Base-by-base conservation (phyloP, 2,329 filamentous ascomycete genomes). In the Bipolaris victoriae region DNA sequence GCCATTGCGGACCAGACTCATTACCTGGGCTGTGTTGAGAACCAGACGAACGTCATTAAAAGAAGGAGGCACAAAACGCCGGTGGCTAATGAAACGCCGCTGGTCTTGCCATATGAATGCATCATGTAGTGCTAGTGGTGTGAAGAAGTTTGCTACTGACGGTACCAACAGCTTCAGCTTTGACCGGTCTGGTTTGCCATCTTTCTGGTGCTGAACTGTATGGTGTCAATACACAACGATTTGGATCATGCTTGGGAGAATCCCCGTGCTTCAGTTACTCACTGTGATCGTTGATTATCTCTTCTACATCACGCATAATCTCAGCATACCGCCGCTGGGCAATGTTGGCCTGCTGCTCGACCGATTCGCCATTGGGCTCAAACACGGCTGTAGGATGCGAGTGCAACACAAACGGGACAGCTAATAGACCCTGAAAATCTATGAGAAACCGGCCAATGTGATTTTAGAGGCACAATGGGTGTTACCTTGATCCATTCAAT, bases 31-130 rank as follows among this genome's bases (percentile, higher is more conserved):
- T 37, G 95, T 95, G 79, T 99, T 99, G 66, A 99, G 86, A 49
- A 96, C 90, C 22, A 97, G 83, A 2, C 95, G 88, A 57, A 99
- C 88, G 74, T 99, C 95, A 78, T 99, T 99, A 84, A 99, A 99
- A 1, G 91, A 96, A 0, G 95, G 95, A 1, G 94, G 90, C 1
- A 99, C 95, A 73, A 97, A 98, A 59, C 95, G 88, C 22, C 95
- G 85, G 1, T 89, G 92, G 26, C 92, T 96, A 70, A 99, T 99
- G 76, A 89, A 90, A 6, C 95, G 88, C 63, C 88, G 88, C 57
- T 84, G 80, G 75, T 99, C 95, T 77, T 98, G 95, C 77, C 91
- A 94, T 65, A 88, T 88, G 80, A 98, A 98, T 6, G 94, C 94
- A 47, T 92, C 91, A 72, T 94, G 91, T 7, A 98, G 85, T 2